phyloP scores from a whole-genome alignment of 2,329 filamentous ascomycete genomes.

The Arthrobotrys sinensis region DNA sequence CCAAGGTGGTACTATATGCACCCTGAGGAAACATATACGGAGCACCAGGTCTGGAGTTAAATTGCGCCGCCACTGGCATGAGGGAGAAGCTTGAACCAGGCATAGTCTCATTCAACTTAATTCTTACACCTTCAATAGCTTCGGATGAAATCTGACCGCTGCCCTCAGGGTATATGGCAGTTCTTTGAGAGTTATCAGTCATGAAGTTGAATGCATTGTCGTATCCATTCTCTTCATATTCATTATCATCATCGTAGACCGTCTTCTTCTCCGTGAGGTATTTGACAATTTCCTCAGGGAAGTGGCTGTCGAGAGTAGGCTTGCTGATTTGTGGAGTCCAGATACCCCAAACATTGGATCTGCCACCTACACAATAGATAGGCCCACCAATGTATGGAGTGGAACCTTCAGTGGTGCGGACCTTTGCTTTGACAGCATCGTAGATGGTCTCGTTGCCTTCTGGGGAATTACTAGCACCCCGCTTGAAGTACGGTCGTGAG shows the following conservation, averaged over 20 bases:
- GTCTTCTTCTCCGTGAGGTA: background rate
- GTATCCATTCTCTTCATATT: background rate
- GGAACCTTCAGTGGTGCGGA: background rate
- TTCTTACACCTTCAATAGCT: background rate
- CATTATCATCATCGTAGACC: too few relatives aligned
- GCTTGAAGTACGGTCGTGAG: constrained; percentile 2
- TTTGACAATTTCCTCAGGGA: constrained; percentile 13
- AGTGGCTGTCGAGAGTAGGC: background rate
- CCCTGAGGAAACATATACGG: constrained; percentile 12
- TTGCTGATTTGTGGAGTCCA: constrained; percentile 12
- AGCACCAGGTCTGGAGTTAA: background rate
- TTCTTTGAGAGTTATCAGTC: background rate
- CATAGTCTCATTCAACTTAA: background rate
- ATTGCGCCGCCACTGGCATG: constrained; percentile 4
- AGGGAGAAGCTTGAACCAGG: background rate
- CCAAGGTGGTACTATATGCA: background rate
- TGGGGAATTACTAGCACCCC: background rate
- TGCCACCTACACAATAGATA: constrained; percentile 14
- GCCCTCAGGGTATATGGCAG: background rate
- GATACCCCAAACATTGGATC: constrained; percentile 19
- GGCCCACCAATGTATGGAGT: constrained; percentile 23
- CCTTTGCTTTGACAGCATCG: constrained; percentile 3
- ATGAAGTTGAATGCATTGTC: constrained; percentile 4
- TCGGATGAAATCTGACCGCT: background rate
- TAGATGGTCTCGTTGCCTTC: background rate